These are phyloP conservation scores for Mucor saturninus DNA, from an alignment of 371 early-diverging fungal genomes.

Conservation along the genomic window DNA sequence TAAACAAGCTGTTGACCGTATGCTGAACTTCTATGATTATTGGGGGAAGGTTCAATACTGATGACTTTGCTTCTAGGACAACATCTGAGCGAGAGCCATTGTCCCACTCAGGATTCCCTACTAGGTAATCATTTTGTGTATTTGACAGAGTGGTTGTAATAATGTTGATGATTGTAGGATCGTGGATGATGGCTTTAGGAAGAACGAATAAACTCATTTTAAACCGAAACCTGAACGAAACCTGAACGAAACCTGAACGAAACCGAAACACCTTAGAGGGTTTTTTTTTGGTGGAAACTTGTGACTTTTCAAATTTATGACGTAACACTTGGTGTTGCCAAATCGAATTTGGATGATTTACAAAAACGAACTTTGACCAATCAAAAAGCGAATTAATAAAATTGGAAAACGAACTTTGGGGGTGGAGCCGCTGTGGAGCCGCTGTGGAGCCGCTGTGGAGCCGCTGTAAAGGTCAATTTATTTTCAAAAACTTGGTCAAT, in stretches of 20 bases:
- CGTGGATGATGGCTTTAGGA: too few species aligned
- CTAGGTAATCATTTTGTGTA: constrained; percentile 24
- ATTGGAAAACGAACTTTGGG: too few species aligned
- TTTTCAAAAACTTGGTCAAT: neutral
- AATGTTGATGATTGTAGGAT: constrained; percentile 22
- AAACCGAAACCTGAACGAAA: neutral
- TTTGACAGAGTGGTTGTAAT: constrained; percentile 24
- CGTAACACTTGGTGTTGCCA: constrained; percentile 7
- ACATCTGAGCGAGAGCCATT: constrained; percentile 24
- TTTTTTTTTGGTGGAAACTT: constrained; percentile 13
- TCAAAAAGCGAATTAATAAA: too few species aligned
- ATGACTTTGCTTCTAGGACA: constrained; percentile 19
- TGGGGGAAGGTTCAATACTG: constrained; percentile 12
- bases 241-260: neutral
- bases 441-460: too few species aligned
- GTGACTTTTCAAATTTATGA: constrained; percentile 11
- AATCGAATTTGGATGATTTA: constrained; percentile 3
- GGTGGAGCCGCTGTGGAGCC: neutral
- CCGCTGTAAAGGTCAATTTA: neutral
- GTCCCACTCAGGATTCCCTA: constrained; percentile 24
- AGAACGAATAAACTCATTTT: too few species aligned
- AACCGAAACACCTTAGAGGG: too few species aligned
- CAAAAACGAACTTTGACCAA: too few species aligned
- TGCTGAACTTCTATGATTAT: constrained; percentile 24
- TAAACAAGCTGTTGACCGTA: constrained; percentile 8